Conservation (phyloP, 2,329 filamentous ascomycete species). For the Fusarium chaquense region DNA sequence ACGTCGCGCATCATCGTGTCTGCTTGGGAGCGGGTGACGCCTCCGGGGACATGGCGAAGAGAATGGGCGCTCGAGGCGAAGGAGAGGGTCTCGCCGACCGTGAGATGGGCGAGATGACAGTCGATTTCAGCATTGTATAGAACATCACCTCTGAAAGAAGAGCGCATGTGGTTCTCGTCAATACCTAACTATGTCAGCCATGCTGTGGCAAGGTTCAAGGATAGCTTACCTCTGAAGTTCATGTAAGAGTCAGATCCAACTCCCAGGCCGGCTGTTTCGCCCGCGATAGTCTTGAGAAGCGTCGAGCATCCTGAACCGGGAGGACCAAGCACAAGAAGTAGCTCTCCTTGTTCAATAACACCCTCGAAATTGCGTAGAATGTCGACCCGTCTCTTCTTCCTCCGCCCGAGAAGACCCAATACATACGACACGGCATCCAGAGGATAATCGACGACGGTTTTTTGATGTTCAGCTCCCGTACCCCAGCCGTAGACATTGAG, state of each 20-base stretch:
- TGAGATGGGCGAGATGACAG: conserved; percentile 74
- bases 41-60: conserved; percentile 63
- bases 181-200: conserved; percentile 37
- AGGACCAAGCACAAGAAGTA: conserved; percentile 61
- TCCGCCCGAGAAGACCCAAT: background rate
- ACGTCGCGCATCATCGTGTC: conserved; percentile 60
- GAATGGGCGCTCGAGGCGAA: conserved; percentile 74
- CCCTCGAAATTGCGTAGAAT: conserved; percentile 49
- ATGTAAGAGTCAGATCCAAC: conserved; percentile 50
- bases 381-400: conserved; percentile 37
- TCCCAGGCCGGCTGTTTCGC: conserved; percentile 60
- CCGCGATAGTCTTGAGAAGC: conserved; percentile 66
- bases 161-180: conserved; percentile 53
- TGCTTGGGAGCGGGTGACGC: conserved; percentile 22
- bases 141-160: conserved; percentile 64
- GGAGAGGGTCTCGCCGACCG: conserved; percentile 71
- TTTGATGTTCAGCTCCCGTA: conserved; percentile 42
- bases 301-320: conserved; percentile 68
- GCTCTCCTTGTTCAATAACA: conserved; percentile 47
- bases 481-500: conserved; percentile 49
- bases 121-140: conserved; percentile 75
- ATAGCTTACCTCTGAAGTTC: conserved; percentile 63
- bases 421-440: conserved; percentile 28
- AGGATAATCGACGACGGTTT: conserved; percentile 41
- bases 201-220: rapidly evolving